Base-by-base conservation (phyloP, 73 alveolate genomes). In the Paramecium biaurelia region DNA sequence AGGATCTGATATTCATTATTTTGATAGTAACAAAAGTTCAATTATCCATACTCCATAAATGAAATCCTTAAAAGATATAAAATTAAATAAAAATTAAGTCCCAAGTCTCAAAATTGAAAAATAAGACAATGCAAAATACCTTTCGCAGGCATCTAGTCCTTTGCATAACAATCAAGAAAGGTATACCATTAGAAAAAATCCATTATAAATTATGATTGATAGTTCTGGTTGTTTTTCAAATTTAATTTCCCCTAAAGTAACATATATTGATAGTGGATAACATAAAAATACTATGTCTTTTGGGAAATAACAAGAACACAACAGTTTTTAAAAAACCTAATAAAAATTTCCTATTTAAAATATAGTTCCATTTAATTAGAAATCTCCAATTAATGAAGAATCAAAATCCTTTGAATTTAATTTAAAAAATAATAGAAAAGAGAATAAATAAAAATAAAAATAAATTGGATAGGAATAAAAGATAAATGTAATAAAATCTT, bases 281-380 rank as follows among this genome's bases (percentile, higher is more conserved):
- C 84, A 63, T 26, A 63, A 63, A 63, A 63, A 63, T 63, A 63
- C 84, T 11, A 63, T 63, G 49, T 63, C 84, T n/a, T 63, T 63
- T 63, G 84, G 84, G 9, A 4, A 7, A 7, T n/a, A 63, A 63
- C 11, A 23, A 9, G 18, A 7, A 5, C 4, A 24, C 20, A 20
- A 20, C 11, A 15, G 68, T 53, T 53, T 26, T 63, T 2, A 63
- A 26, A 26, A 24, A 21, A 1, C 10, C 21, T 10, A 0, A 1
- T 9, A 20, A 59, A 59, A 32, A 11, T 1, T n/a, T n/a, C n/a
- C n/a, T n/a, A n/a, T n/a, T n/a, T n/a, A n/a, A n/a, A n/a, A 28
- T 4, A 20, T 4, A 2, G 2, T 21, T 11, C 79, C 8, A 23
- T 26, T 5, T 7, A 45, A 35, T 18, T 26, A 24, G 4, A 63